A percentile compares a stretch with the other conserved stretches of the same genome.
These are phyloP conservation scores for Termitomyces sp. DNA, from an alignment of 768 basidiomycete genomes.

Conservation along the genomic window DNA sequence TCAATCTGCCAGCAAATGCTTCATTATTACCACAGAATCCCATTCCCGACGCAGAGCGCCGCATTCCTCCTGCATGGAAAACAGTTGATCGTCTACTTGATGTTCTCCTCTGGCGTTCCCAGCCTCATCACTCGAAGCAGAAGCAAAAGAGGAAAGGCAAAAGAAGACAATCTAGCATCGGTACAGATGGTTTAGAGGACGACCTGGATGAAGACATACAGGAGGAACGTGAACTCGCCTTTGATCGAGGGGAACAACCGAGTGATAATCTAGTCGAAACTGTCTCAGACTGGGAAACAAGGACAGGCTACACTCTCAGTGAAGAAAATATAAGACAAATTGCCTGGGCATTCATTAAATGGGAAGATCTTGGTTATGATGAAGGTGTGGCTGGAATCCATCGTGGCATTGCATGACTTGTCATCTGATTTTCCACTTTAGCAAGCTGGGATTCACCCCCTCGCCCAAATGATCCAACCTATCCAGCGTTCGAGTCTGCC, in stretches of 20 bases:
- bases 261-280: conserved; percentile 50
- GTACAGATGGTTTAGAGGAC: conserved; percentile 28
- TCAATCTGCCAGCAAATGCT: conserved; percentile 27
- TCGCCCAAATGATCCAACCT: conserved; percentile 48
- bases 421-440: conserved; percentile 25
- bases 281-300: conserved; percentile 58
- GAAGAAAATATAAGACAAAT: conserved; percentile 56
- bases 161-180: conserved; percentile 19
- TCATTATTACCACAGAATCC: conserved; percentile 33
- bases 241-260: conserved; percentile 65
- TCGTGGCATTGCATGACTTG: background rate
- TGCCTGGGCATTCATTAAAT: conserved; percentile 87
- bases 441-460: conserved; percentile 96
- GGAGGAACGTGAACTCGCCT: conserved; percentile 37
- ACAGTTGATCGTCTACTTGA: conserved; percentile 92
- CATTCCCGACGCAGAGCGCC: conserved; percentile 64
- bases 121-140: conserved; percentile 20
- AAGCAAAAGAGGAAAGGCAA: conserved; percentile 23
- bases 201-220: conserved; percentile 28
- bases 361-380: conserved; percentile 91
- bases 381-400: conserved; percentile 50
- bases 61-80: conserved; percentile 80
- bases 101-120: conserved; percentile 60
- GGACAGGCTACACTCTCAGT: conserved; percentile 37
- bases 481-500: conserved; percentile 64